Evolutionary conservation across 306 rosid species (phyloP).

Genomic region (Phaseolus lunatus): DNA sequence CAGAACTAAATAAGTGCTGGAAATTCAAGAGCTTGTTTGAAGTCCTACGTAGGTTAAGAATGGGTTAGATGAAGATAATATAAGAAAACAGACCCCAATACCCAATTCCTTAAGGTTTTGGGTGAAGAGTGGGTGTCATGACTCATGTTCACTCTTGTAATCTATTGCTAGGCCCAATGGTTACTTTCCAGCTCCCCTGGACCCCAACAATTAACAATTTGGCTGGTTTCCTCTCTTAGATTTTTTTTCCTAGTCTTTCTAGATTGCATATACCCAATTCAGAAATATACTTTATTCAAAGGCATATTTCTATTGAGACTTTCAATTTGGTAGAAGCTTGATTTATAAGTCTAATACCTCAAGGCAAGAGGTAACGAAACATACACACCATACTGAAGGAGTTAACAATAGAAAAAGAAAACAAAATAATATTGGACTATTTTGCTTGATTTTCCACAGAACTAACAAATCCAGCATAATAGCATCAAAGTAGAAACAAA

Average conservation of each 20-base stretch:
- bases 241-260: not conserved
- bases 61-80: not conserved
- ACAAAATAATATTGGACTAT: too few species aligned
- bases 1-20: not conserved
- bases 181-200: not conserved
- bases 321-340: not conserved
- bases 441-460: not conserved
- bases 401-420: not conserved
- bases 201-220: not conserved
- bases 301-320: not conserved
- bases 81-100: not conserved
- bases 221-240: slow-evolving; percentile 3
- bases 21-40: not conserved
- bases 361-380: not conserved
- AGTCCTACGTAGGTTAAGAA: not conserved
- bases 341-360: not conserved
- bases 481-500: not conserved
- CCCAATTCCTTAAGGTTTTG: not conserved
- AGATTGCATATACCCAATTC: not conserved
- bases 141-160: not conserved
- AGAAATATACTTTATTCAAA: not conserved
- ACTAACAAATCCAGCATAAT: not conserved
- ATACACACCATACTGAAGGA: not conserved
- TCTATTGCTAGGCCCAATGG: not conserved
- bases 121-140: not conserved